A percentile compares a stretch with the other conserved stretches of the same genome.
Evolutionary conservation across 2,329 filamentous ascomycete species (phyloP).

Genomic region (Parastagonospora nodorum): DNA sequence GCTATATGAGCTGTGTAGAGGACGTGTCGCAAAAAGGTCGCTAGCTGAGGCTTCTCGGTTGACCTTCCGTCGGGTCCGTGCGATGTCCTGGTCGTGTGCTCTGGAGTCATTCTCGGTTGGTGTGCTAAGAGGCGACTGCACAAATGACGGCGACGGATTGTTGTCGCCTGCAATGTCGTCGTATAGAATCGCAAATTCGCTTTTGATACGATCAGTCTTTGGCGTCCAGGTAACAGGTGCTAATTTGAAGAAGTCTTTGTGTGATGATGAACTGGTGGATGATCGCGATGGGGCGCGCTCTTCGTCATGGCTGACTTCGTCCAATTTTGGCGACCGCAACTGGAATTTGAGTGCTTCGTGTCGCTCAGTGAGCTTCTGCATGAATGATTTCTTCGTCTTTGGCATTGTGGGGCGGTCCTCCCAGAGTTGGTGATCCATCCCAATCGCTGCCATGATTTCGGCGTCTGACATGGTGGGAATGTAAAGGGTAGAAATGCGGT

Average conservation of each 20-base stretch:
- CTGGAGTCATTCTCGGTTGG: neutral
- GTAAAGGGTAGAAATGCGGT: neutral
- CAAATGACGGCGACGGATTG: neutral
- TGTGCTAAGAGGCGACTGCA: neutral
- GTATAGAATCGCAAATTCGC: constrained; percentile 4
- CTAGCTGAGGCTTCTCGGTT: neutral
- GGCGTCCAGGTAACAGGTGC: neutral
- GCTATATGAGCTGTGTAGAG: neutral
- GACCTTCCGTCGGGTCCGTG: neutral
- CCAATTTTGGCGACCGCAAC: constrained; percentile 12
- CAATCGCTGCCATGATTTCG: constrained; percentile 17
- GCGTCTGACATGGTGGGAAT: constrained; percentile 2
- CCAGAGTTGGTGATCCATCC: constrained; percentile 8
- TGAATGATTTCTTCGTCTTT: constrained; percentile 18
- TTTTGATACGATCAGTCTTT: constrained; percentile 8
- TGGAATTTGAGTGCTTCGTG: constrained; percentile 13
- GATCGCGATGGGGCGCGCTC: constrained; percentile 1
- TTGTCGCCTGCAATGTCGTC: constrained; percentile 1
- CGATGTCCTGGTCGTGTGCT: neutral
- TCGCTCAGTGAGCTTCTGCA: constrained; percentile 17
- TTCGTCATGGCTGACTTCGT: neutral
- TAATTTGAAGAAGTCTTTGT: constrained; percentile 4
- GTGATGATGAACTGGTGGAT: constrained; percentile 5
- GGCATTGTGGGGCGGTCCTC: constrained; percentile 11
- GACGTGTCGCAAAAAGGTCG: neutral